phyloP scores from a whole-genome alignment of 148 eudicot genomes.

The Agrostemma githago region DNA sequence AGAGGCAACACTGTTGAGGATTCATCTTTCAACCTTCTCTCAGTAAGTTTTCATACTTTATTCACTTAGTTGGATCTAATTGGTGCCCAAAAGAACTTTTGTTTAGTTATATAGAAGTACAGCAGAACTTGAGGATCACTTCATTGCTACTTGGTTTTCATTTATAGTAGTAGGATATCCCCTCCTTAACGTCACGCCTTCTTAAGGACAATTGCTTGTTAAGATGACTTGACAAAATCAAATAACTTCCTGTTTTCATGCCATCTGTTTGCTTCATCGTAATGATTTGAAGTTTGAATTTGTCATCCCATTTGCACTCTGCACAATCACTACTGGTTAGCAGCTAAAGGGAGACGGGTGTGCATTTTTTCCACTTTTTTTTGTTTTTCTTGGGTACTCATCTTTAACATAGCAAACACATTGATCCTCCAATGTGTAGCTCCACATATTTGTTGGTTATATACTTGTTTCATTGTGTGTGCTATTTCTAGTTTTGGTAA shows the following conservation, averaged over 20 bases:
- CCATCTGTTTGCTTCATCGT: background rate
- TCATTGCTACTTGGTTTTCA: background rate
- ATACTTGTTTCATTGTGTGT: background rate
- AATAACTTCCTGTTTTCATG: background rate
- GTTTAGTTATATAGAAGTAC: background rate
- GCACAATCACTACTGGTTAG: background rate
- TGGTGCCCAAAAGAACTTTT: background rate
- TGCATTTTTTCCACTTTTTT: background rate
- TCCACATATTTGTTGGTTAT: background rate
- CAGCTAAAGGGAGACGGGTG: too few species aligned
- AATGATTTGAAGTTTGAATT: background rate
- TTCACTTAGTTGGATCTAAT: background rate
- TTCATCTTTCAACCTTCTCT: slow-evolving; percentile 50
- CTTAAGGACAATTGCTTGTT: background rate
- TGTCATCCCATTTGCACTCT: background rate
- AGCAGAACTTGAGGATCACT: background rate
- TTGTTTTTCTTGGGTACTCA: background rate
- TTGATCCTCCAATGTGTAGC: background rate
- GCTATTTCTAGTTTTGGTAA: background rate
- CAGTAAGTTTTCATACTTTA: slow-evolving; percentile 43
- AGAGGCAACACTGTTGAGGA: slow-evolving; percentile 31
- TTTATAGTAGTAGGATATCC: background rate
- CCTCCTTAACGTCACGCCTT: background rate
- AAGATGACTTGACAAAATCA: background rate
- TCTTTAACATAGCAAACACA: background rate